These are phyloP conservation scores for Linnemannia schmuckeri DNA, from an alignment of 192 early-diverging fungal genomes.

Conservation along the genomic window DNA sequence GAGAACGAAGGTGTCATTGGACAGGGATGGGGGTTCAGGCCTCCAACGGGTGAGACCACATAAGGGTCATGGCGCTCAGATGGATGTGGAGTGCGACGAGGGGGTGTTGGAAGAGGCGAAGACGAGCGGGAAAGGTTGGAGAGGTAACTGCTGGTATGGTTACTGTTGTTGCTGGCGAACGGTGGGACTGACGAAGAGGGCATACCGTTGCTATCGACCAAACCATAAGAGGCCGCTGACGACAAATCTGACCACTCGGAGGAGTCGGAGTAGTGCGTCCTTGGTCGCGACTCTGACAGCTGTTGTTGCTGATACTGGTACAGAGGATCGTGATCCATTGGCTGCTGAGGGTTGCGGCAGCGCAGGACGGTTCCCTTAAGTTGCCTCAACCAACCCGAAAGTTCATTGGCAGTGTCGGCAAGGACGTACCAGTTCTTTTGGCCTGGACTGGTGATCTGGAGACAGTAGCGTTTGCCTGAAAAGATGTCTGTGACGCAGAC, in stretches of 20 bases:
- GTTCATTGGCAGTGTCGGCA: slow-evolving; percentile 54
- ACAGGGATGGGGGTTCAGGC: slow-evolving; percentile 7
- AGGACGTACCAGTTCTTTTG: slow-evolving; percentile 60
- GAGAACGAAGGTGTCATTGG: slow-evolving; percentile 3
- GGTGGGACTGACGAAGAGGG: slow-evolving; percentile 7
- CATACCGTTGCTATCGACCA: background rate
- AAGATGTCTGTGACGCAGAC: slow-evolving; percentile 62
- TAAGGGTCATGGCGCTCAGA: slow-evolving; percentile 23
- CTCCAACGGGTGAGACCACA: slow-evolving; percentile 6
- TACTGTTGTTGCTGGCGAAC: slow-evolving; percentile 6
- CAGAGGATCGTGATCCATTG: background rate
- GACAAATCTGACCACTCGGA: slow-evolving; percentile 48
- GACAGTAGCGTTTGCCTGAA: slow-evolving; percentile 52
- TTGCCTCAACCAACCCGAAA: slow-evolving; percentile 54
- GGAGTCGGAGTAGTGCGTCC: slow-evolving; percentile 41
- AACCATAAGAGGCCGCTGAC: background rate
- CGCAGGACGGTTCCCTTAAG: slow-evolving; percentile 55
- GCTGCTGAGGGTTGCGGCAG: slow-evolving; percentile 8
- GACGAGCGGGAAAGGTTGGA: background rate
- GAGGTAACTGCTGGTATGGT: slow-evolving; percentile 10
- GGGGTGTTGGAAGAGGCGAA: slow-evolving; percentile 29
- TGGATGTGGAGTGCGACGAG: slow-evolving; percentile 26
- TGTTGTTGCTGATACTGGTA: background rate
- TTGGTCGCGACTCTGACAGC: slow-evolving; percentile 10
- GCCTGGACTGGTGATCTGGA: slow-evolving; percentile 54